phyloP scores from a whole-genome alignment of 2,329 filamentous ascomycete genomes.

The Sporothrix brunneoviolacea region DNA sequence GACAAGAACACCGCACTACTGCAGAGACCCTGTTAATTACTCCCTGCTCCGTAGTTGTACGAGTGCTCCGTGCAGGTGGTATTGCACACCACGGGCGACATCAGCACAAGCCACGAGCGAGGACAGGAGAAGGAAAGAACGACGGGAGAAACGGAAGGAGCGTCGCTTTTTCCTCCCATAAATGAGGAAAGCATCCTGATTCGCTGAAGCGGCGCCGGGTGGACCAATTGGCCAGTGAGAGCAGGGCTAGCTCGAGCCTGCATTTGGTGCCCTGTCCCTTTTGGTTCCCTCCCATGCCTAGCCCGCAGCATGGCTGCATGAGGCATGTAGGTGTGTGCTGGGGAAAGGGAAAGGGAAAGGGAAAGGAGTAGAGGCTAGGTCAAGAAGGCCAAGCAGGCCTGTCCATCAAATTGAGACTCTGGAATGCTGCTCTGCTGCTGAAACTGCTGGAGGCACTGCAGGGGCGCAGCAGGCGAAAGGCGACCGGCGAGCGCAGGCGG shows the following conservation, averaged over 20 bases:
- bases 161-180: background rate
- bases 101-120: too few species aligned
- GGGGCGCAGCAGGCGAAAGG: too few species aligned
- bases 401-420: background rate
- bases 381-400: too few species aligned
- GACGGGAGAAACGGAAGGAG: background rate
- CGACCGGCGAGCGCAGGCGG: too few species aligned
- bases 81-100: background rate
- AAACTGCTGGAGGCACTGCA: background rate
- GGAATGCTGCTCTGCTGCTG: background rate
- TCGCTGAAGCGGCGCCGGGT: background rate
- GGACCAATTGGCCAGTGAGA: constrained; percentile 11
- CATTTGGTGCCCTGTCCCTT: too few species aligned
- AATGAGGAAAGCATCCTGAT: too few species aligned
- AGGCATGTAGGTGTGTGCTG: background rate
- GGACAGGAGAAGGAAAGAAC: background rate
- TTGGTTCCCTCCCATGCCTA: too few species aligned
- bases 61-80: too few species aligned
- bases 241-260: background rate
- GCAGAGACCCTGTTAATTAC: background rate
- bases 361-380: background rate
- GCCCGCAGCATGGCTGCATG: too few species aligned
- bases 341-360: background rate
- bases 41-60: too few species aligned
- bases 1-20: background rate